phyloP scores from a whole-genome alignment of 148 eudicot species.

The Chenopodium suecicum region DNA sequence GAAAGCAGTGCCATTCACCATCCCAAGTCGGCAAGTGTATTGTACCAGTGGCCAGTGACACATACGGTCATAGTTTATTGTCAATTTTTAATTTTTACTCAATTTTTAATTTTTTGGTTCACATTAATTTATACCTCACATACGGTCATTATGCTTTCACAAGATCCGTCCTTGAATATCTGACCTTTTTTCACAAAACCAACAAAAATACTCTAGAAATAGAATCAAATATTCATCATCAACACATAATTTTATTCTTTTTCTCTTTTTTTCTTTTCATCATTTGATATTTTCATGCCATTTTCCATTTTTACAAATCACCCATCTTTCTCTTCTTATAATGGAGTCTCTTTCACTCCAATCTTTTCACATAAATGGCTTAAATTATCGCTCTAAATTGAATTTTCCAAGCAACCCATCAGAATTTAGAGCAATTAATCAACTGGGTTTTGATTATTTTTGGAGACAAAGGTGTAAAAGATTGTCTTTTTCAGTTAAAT shows the following conservation, averaged over 20 bases:
- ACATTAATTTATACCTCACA: neutral
- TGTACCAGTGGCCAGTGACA: neutral
- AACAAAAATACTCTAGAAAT: neutral
- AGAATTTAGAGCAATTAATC: constrained; percentile 20
- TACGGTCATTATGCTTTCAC: constrained; percentile 9
- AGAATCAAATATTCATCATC: neutral
- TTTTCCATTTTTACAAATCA: too few relatives aligned
- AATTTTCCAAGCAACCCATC: constrained; percentile 6
- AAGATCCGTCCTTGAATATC: constrained; percentile 30
- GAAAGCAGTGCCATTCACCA: constrained; percentile 22
- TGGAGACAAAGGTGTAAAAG: constrained; percentile 21
- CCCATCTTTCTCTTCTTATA: neutral
- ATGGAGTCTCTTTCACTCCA: constrained; percentile 34
- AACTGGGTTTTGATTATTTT: constrained; percentile 38
- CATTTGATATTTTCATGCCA: neutral
- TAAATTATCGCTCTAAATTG: constrained; percentile 9
- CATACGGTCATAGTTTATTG: neutral
- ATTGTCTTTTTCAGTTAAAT: constrained; percentile 24
- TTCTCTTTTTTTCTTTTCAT: neutral
- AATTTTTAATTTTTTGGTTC: too few relatives aligned
- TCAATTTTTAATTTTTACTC: neutral
- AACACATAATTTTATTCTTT: neutral
- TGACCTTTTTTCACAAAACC: neutral
- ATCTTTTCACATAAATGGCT: constrained; percentile 6
- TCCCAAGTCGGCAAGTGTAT: constrained; percentile 4